phyloP scores from a whole-genome alignment of 1,284 basidiomycete species.

The Trichosporon sp. region DNA sequence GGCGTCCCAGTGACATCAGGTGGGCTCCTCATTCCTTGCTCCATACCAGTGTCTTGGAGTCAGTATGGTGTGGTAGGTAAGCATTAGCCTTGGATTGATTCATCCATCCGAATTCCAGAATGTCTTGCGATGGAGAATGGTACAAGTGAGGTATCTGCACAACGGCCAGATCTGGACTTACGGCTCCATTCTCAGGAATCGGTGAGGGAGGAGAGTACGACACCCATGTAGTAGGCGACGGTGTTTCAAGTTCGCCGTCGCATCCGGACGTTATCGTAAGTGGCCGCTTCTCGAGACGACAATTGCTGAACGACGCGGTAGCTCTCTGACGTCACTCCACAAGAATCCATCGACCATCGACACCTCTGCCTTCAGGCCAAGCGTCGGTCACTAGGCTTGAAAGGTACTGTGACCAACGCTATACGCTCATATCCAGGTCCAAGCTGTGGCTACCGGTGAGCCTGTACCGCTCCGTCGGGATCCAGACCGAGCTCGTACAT shows the following conservation, averaged over 20 bases:
- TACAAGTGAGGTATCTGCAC: neutral
- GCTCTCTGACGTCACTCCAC: neutral
- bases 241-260: neutral
- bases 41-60: neutral
- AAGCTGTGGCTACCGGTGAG: neutral
- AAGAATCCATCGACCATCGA: neutral
- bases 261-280: neutral
- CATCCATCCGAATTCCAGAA: neutral
- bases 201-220: neutral
- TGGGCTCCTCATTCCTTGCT: neutral
- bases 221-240: neutral
- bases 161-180: neutral
- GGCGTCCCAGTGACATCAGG: neutral
- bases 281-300: neutral
- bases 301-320: neutral
- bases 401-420: neutral
- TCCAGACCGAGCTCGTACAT: neutral
- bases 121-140: neutral
- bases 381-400: neutral
- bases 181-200: slow-evolving; percentile 7
- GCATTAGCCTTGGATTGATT: neutral
- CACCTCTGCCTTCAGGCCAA: neutral
- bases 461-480: neutral
- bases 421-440: neutral
- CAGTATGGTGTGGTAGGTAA: neutral